A percentile compares a stretch with the other conserved stretches of the same genome.
These are phyloP conservation scores for Hordeum vulgare DNA, from an alignment of 176 grass and related monocot genomes.

Conservation along the genomic window DNA sequence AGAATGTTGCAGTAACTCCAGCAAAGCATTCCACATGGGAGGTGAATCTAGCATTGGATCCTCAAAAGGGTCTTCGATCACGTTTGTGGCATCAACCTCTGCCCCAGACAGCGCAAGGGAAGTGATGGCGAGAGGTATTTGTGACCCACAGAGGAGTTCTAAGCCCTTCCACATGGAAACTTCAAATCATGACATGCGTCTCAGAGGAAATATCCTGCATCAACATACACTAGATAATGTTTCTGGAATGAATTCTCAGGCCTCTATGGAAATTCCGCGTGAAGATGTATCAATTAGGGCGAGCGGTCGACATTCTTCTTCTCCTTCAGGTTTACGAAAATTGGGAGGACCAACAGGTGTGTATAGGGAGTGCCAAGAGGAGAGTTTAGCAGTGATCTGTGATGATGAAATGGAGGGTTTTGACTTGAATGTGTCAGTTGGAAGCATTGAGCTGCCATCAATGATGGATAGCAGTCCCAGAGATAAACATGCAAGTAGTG, in stretches of 20 bases:
- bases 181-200: conserved; percentile 7
- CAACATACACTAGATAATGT: background rate
- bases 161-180: background rate
- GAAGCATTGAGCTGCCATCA: conserved; percentile 38
- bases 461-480: conserved; percentile 1
- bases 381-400: conserved; percentile 18
- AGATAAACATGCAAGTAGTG: conserved; percentile 1
- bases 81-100: conserved; percentile 13
- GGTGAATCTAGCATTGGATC: conserved; percentile 41
- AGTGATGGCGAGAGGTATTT: conserved; percentile 9
- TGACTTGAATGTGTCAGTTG: conserved; percentile 52
- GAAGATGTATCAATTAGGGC: background rate
- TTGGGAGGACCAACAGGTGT: background rate
- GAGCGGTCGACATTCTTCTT: conserved; percentile 1
- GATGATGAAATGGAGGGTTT: conserved; percentile 21
- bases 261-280: background rate
- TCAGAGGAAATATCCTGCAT: conserved; percentile 3
- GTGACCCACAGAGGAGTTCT: conserved; percentile 1
- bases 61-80: conserved; percentile 53
- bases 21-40: conserved; percentile 27
- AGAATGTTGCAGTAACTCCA: conserved; percentile 29
- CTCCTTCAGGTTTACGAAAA: conserved; percentile 13
- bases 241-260: conserved; percentile 13
- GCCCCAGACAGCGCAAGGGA: conserved; percentile 22
- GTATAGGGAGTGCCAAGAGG: conserved; percentile 21